These are phyloP conservation scores for Brassica hybrid DNA, from an alignment of 441 rosid genomes.

Conservation along the genomic window DNA sequence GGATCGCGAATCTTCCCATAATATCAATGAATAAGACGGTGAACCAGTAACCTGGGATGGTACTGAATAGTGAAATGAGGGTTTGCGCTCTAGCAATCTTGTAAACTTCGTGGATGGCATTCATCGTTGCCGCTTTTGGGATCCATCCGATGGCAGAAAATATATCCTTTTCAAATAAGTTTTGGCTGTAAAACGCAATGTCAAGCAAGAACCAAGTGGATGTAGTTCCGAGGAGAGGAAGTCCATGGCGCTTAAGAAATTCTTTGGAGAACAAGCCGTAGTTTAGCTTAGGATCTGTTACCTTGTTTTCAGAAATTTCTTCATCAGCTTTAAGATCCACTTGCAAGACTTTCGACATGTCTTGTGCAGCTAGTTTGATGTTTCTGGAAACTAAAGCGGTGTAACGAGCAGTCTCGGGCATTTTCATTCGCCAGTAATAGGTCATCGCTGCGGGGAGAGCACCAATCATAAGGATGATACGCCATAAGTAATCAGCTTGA, in stretches of 20 bases:
- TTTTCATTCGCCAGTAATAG: conserved; percentile 61
- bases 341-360: conserved; percentile 63
- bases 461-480: conserved; percentile 60
- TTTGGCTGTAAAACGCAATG: conserved; percentile 60
- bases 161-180: conserved; percentile 61
- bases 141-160: conserved; percentile 54
- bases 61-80: conserved; percentile 54
- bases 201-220: conserved; percentile 63
- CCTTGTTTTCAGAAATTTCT: conserved; percentile 33
- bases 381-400: conserved; percentile 63
- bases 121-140: conserved; percentile 48
- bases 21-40: conserved; percentile 50
- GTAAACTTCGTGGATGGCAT: conserved; percentile 53
- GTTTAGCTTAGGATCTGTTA: conserved; percentile 16
- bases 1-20: conserved; percentile 55
- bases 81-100: conserved; percentile 58
- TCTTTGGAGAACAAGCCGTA: conserved; percentile 56
- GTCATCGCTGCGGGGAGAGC: conserved; percentile 58
- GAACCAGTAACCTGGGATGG: conserved; percentile 63
- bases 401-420: conserved; percentile 71
- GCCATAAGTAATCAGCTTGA: conserved; percentile 63
- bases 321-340: conserved; percentile 46
- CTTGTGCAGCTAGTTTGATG: conserved; percentile 56
- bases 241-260: conserved; percentile 53
- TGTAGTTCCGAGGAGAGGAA: conserved; percentile 54